These are phyloP conservation scores for Barbarea vulgaris DNA, from an alignment of 345 rosid species.

Conservation along the genomic window DNA sequence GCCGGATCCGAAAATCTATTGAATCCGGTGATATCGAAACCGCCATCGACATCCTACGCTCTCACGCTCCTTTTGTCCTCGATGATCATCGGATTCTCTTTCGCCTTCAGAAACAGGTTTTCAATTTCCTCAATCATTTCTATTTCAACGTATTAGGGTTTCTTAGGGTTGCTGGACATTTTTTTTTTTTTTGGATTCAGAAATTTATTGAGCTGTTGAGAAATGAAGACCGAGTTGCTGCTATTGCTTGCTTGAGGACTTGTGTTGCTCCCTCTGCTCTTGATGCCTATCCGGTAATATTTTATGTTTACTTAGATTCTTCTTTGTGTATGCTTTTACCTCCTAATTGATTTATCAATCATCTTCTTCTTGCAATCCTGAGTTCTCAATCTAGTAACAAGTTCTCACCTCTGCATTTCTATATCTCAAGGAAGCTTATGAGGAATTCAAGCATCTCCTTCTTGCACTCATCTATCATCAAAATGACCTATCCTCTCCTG, in stretches of 20 bases:
- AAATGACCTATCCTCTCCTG: constrained; percentile 81
- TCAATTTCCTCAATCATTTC: neutral
- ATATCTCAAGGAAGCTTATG: constrained; percentile 86
- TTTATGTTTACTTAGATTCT: constrained; percentile 1
- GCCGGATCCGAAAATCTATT: constrained; percentile 69
- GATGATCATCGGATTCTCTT: constrained; percentile 82
- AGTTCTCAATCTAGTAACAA: neutral
- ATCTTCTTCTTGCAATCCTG: neutral
- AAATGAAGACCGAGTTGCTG: constrained; percentile 64
- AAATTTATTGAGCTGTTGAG: constrained; percentile 91
- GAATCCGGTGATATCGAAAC: constrained; percentile 76
- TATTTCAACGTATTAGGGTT: neutral
- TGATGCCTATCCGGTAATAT: constrained; percentile 85
- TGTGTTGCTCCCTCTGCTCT: constrained; percentile 96
- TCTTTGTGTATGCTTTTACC: constrained; percentile 9
- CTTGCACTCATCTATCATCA: constrained; percentile 86
- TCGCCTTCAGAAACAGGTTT: constrained; percentile 94
- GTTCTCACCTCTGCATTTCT: constrained; percentile 46
- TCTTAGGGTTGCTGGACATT: constrained; percentile 19
- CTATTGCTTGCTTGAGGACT: constrained; percentile 76
- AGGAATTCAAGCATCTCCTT: constrained; percentile 96
- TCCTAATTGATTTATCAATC: neutral
- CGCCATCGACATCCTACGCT: constrained; percentile 63
- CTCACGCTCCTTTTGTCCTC: constrained; percentile 73
- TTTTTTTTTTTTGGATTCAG: constrained; percentile 36